Conservation (phyloP, 371 early-diverging fungal genomes). For the Batkoa obscura region DNA sequence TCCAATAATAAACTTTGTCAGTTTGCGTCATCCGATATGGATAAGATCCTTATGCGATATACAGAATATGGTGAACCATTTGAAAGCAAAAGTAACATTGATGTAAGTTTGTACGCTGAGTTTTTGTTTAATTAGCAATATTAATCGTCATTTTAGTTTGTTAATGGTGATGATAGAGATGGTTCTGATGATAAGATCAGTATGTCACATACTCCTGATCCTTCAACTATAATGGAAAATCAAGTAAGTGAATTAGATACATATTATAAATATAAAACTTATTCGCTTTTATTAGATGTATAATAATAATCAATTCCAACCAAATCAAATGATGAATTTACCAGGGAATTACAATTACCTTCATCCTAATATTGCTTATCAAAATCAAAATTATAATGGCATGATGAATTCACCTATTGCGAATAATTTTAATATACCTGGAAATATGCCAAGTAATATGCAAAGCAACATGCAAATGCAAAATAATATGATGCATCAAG, state of each 20-base stretch:
- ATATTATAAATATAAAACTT: no score
- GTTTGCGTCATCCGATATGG: slow-evolving; percentile 80
- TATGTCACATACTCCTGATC: background rate
- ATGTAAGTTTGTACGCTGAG: background rate
- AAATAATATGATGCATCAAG: no score
- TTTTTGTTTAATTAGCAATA: no score
- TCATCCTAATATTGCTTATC: background rate
- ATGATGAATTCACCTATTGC: background rate
- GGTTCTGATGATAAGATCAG: background rate
- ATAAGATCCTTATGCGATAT: slow-evolving; percentile 76
- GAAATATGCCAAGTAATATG: background rate
- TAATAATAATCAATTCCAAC: background rate
- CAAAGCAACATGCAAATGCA: no score
- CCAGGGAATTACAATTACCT: background rate
- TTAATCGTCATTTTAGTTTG: background rate
- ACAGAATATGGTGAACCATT: slow-evolving; percentile 41
- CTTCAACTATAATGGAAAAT: background rate
- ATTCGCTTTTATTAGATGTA: no score
- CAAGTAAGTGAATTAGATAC: no score
- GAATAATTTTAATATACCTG: background rate
- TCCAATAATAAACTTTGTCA: slow-evolving; percentile 81
- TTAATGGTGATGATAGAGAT: background rate
- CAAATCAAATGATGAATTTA: background rate
- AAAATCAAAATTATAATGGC: background rate
- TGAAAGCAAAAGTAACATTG: background rate